phyloP scores from a whole-genome alignment of 768 basidiomycete genomes.

The Pholiota molesta region DNA sequence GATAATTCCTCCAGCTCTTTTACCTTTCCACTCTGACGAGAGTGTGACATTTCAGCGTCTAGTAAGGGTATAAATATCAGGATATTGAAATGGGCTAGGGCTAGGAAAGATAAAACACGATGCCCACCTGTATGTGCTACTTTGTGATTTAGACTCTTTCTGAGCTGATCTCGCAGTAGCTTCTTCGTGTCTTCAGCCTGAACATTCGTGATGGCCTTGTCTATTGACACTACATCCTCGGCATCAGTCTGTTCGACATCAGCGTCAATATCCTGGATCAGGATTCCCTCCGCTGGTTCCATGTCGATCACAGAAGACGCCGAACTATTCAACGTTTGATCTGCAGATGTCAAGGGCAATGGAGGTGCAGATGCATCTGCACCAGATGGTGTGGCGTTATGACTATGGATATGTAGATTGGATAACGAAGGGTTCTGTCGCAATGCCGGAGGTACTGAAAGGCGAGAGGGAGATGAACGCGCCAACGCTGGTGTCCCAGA shows the following conservation, averaged over 20 bases:
- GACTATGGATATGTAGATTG: slow-evolving; percentile 58
- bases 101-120: neutral
- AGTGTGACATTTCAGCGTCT: slow-evolving; percentile 34
- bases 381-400: slow-evolving; percentile 39
- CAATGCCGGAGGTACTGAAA: slow-evolving; percentile 52
- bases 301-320: slow-evolving; percentile 73
- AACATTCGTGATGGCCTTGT: slow-evolving; percentile 47
- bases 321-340: slow-evolving; percentile 56
- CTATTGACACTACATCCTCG: slow-evolving; percentile 46
- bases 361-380: slow-evolving; percentile 32
- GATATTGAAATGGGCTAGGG: neutral
- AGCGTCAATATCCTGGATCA: slow-evolving; percentile 70
- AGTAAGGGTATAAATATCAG: slow-evolving; percentile 5
- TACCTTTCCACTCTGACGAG: slow-evolving; percentile 33
- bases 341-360: slow-evolving; percentile 23
- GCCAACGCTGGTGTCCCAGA: slow-evolving; percentile 29
- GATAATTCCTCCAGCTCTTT: slow-evolving; percentile 41
- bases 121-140: slow-evolving; percentile 51
- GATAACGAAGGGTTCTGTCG: slow-evolving; percentile 60
- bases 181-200: slow-evolving; percentile 63
- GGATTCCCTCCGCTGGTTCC: slow-evolving; percentile 68
- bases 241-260: slow-evolving; percentile 58
- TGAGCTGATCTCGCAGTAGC: slow-evolving; percentile 68
- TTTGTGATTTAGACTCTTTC: slow-evolving; percentile 63
- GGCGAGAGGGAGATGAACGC: slow-evolving; percentile 51